phyloP scores from a whole-genome alignment of 2,329 filamentous ascomycete genomes.

The Diaporthe destruens region DNA sequence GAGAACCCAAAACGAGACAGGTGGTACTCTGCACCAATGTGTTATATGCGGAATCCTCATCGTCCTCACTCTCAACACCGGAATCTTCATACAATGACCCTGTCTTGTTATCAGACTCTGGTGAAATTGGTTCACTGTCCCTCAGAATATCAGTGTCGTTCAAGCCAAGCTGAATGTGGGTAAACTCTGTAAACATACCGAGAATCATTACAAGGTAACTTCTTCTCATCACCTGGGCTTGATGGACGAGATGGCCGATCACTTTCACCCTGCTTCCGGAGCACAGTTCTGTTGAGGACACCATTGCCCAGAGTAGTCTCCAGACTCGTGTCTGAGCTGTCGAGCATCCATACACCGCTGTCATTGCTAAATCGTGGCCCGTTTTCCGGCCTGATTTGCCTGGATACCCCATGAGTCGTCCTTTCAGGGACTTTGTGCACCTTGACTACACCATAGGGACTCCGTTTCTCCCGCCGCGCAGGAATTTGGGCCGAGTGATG shows the following conservation, averaged over 20 bases:
- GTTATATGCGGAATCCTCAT: background rate
- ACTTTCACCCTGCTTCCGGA: no score
- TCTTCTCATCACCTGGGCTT: background rate
- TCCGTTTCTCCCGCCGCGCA: background rate
- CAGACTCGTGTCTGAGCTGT: background rate
- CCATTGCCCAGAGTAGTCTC: background rate
- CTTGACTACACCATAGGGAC: background rate
- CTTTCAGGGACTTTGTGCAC: background rate
- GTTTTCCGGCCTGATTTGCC: accelerated
- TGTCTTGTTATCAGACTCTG: background rate
- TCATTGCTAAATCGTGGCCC: background rate
- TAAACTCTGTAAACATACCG: background rate
- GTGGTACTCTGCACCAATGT: conserved; percentile 2
- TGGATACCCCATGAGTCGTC: accelerated
- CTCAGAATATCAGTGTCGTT: background rate
- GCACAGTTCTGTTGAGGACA: no score
- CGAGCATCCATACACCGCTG: no score
- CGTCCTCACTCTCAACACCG: background rate
- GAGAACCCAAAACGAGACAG: background rate
- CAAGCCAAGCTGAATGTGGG: no score
- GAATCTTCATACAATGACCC: background rate
- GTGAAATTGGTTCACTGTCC: background rate
- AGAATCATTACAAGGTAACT: accelerated
- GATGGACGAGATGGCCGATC: background rate
- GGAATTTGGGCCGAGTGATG: no score